Base-by-base conservation (phyloP, 371 early-diverging fungal species). In the Rhizopus stolonifer region DNA sequence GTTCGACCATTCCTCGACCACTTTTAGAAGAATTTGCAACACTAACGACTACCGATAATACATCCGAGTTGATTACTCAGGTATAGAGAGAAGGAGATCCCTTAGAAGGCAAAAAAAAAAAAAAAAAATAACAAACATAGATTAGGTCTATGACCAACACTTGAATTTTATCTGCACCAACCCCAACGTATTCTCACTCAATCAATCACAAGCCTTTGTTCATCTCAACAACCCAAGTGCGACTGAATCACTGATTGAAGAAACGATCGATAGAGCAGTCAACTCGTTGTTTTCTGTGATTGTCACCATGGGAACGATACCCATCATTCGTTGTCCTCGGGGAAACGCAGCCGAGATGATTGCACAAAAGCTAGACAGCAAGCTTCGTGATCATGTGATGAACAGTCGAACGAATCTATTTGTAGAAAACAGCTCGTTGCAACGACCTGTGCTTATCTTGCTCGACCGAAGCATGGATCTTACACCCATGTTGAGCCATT, bases 391-490 rank as follows among this genome's bases (percentile, higher is more conserved):
- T 63, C 90, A 94, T 72, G 67, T 91, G 9, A 77, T 90, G 80
- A 93, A 93, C 62, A 84, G 85, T 46, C 70, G 93, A 17, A 85
- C 84, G 60, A 90, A 88, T 51, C 70, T 94, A 29, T 94, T 93
- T 67, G 69, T 83, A 0, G 90, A 91, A 26, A 70, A 64, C 31
- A 52, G 70, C 44, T 70, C 62, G 46, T 54, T 79, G 11, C 84
- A 84, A 46, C 67, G 84, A 26, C 84, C 84, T 15, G 91, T 96
- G 3, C 80, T 99, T 46, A 82, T 99, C 15, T 64, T 99, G 17
- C 69, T 99, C 45, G 98, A 98, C 56, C 81, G 99, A 56, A 92
- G 93, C 61, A 78, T 96, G 77, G 99, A 99, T 78, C 65, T 99
- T 47, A 82, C 89, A 14, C 87, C 95, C 14, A 93, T 99, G 86